These are phyloP conservation scores for Sisymbrium irio DNA, from an alignment of 345 rosid species.

Conservation along the genomic window DNA sequence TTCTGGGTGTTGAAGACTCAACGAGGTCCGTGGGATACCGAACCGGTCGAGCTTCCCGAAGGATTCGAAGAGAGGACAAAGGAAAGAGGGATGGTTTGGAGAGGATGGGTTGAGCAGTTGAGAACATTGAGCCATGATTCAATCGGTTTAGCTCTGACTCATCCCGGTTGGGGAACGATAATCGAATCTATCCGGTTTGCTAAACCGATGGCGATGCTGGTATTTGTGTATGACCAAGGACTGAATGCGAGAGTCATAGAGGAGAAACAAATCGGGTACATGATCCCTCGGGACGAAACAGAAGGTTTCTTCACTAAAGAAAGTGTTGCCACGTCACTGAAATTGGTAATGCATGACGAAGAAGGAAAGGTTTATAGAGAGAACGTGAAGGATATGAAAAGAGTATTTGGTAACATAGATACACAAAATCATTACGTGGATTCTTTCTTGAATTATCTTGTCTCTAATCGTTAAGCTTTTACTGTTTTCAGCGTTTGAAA, in stretches of 20 bases:
- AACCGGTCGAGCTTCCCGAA: constrained; percentile 23
- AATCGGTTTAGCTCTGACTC: constrained; percentile 40
- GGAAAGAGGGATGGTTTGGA: constrained; percentile 38
- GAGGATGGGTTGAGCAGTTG: constrained; percentile 47
- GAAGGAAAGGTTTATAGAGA: constrained; percentile 39
- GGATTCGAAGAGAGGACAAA: constrained; percentile 39
- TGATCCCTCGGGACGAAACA: constrained; percentile 30
- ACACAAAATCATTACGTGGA: constrained; percentile 24
- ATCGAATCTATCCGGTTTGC: constrained; percentile 35
- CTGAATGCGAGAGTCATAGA: constrained; percentile 31
- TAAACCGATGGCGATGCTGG: constrained; percentile 28
- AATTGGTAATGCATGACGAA: constrained; percentile 36
- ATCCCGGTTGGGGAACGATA: constrained; percentile 35
- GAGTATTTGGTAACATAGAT: constrained; percentile 20
- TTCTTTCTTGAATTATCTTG: constrained; percentile 4
- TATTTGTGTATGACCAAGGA: constrained; percentile 36
- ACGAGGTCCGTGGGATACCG: constrained; percentile 22
- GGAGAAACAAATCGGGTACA: constrained; percentile 25
- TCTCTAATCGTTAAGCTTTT: neutral
- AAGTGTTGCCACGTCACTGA: constrained; percentile 35
- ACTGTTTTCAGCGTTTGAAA: neutral
- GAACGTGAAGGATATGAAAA: constrained; percentile 37
- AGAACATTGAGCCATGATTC: constrained; percentile 39
- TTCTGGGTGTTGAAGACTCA: constrained; percentile 41
- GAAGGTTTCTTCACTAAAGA: constrained; percentile 34